These are phyloP conservation scores for Fusarium sp. DNA, from an alignment of 2,329 filamentous ascomycete species.

Conservation along the genomic window DNA sequence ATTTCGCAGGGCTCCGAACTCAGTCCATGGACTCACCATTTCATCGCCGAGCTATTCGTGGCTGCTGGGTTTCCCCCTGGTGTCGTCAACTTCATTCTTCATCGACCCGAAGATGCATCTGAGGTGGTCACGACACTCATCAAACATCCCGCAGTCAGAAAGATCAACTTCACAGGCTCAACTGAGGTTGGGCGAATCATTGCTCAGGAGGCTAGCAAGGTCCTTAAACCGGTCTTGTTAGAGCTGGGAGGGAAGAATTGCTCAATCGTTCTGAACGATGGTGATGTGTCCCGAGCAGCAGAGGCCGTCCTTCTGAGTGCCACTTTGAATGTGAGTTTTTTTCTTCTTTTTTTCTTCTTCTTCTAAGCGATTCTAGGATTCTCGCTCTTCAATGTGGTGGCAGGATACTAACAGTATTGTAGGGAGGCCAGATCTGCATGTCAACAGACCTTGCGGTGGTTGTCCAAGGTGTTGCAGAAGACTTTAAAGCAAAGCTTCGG, in stretches of 20 bases:
- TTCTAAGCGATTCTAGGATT: neutral
- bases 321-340: neutral
- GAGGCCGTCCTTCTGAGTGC: neutral
- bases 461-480: neutral
- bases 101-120: neutral
- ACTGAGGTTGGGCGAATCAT: neutral
- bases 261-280: neutral
- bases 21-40: neutral
- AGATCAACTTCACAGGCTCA: neutral
- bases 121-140: neutral
- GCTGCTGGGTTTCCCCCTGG: neutral
- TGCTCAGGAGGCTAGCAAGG: neutral
- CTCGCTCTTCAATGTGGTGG: neutral
- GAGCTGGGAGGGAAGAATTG: neutral
- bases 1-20: neutral
- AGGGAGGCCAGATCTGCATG: neutral
- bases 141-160: neutral
- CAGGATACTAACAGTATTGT: neutral
- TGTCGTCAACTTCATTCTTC: neutral
- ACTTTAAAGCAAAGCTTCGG: neutral
- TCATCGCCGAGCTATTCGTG: neutral
- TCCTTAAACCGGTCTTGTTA: neutral
- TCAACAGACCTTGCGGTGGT: neutral
- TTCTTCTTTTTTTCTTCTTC: accelerated
- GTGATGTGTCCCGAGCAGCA: neutral